These are phyloP conservation scores for Sphagnum contortum DNA, from an alignment of 225 moss, liverwort and hornwort species.

Conservation along the genomic window DNA sequence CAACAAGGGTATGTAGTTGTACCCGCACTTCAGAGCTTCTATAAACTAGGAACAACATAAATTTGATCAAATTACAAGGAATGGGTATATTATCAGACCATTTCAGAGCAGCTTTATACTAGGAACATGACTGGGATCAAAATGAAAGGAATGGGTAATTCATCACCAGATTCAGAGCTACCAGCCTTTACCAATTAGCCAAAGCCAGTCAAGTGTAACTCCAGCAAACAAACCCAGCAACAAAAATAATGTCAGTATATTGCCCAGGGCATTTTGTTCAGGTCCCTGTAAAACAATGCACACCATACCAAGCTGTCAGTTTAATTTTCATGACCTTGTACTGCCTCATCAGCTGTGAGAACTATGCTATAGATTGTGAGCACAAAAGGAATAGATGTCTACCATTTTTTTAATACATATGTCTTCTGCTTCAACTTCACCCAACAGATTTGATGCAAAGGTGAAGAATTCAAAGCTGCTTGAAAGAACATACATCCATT, in stretches of 20 bases:
- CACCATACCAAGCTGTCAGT: no score
- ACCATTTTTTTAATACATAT: not conserved
- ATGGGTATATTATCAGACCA: no score
- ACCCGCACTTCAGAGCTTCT: no score
- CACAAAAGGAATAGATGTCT: not conserved
- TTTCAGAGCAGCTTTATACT: no score
- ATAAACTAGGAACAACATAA: no score
- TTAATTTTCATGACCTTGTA: no score
- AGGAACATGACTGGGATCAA: no score
- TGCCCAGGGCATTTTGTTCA: conserved; percentile 87
- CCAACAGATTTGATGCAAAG: not conserved
- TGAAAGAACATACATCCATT: no score
- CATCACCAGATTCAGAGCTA: conserved; percentile 12
- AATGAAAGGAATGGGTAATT: not conserved
- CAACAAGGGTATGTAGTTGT: no score
- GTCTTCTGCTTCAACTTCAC: not conserved
- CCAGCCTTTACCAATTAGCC: conserved; percentile 92
- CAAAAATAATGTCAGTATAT: conserved; percentile 61
- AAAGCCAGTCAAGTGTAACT: conserved; percentile 71
- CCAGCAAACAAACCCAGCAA: conserved; percentile 58
- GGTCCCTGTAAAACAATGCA: conserved; percentile 43
- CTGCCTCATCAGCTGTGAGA: no score
- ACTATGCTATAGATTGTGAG: not conserved
- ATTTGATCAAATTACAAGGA: no score
- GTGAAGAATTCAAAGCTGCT: not conserved